Evolutionary conservation across 2,329 filamentous ascomycete genomes (phyloP).

Genomic region (Neopestalotiopsis rosae): DNA sequence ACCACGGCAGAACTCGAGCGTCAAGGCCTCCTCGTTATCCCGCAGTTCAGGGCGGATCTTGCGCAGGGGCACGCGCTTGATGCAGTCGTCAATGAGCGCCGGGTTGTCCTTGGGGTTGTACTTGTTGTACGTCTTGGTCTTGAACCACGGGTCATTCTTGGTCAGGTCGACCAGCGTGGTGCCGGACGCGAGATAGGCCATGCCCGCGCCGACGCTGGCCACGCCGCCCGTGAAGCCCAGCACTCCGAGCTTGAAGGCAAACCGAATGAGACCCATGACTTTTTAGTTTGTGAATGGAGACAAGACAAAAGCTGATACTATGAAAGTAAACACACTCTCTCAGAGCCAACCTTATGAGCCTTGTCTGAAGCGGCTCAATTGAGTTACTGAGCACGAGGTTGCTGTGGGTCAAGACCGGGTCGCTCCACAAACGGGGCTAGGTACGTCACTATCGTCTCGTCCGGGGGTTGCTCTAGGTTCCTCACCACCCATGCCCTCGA

Average conservation of each 20-base stretch:
- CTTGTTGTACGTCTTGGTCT: conserved; percentile 58
- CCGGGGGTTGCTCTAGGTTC: neutral
- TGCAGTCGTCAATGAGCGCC: conserved; percentile 66
- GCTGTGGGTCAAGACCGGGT: neutral
- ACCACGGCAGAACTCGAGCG: conserved; percentile 70
- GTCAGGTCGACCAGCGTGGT: conserved; percentile 62
- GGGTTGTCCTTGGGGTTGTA: conserved; percentile 70
- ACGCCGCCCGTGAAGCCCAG: conserved; percentile 53
- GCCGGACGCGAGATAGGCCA: conserved; percentile 57
- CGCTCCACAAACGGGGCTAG: neutral
- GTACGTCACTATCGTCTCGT: neutral
- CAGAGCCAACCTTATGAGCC: neutral
- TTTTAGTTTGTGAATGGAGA: neutral
- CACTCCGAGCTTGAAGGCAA: conserved; percentile 46
- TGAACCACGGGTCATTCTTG: conserved; percentile 66
- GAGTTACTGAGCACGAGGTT: conserved; percentile 2
- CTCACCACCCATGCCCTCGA: neutral
- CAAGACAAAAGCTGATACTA: neutral
- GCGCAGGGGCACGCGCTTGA: conserved; percentile 65
- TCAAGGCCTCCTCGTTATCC: conserved; percentile 61
- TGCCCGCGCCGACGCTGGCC: conserved; percentile 53
- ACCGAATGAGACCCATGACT: conserved; percentile 61
- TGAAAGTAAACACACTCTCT: neutral
- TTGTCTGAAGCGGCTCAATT: neutral
- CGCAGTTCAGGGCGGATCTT: conserved; percentile 71